A percentile compares a stretch with the other conserved stretches of the same genome.
Evolutionary conservation across 768 basidiomycete species (phyloP).

Genomic region (Suillus fuscotomentosus): DNA sequence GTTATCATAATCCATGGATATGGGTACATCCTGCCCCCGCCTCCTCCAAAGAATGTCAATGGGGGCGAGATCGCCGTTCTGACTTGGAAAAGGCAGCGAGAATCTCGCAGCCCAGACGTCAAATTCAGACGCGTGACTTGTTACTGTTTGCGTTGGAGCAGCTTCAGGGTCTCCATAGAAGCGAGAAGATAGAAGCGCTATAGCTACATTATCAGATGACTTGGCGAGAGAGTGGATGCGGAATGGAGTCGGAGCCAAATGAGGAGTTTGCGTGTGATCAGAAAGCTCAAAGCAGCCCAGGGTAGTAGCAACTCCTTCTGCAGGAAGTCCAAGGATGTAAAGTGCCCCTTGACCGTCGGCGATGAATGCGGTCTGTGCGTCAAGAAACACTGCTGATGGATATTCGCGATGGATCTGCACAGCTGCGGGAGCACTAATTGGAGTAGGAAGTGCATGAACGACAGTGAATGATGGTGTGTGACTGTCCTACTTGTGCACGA

Average conservation of each 20-base stretch:
- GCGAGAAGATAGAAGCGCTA: slow-evolving; percentile 60
- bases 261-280: slow-evolving; percentile 16
- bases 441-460: slow-evolving; percentile 59
- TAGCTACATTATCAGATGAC: slow-evolving; percentile 36
- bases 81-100: slow-evolving; percentile 38
- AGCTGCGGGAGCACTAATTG: slow-evolving; percentile 41
- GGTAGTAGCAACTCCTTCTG: slow-evolving; percentile 38
- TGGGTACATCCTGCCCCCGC: slow-evolving; percentile 68
- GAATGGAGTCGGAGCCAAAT: slow-evolving; percentile 37
- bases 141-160: slow-evolving; percentile 13
- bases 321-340: slow-evolving; percentile 53
- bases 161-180: slow-evolving; percentile 34
- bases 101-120: slow-evolving; percentile 66
- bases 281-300: slow-evolving; percentile 53
- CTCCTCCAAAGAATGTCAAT: slow-evolving; percentile 69
- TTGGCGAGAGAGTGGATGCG: slow-evolving; percentile 35
- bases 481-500: slow-evolving; percentile 44
- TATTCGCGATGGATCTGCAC: slow-evolving; percentile 61
- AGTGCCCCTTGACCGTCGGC: slow-evolving; percentile 72
- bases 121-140: slow-evolving; percentile 40
- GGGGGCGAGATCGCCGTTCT: slow-evolving; percentile 27
- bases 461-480: slow-evolving; percentile 50
- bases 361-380: slow-evolving; percentile 47
- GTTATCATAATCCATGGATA: slow-evolving; percentile 49
- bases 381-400: slow-evolving; percentile 64